Evolutionary conservation across 176 grass and related monocot species (phyloP).

Genomic region (Poa annua): DNA sequence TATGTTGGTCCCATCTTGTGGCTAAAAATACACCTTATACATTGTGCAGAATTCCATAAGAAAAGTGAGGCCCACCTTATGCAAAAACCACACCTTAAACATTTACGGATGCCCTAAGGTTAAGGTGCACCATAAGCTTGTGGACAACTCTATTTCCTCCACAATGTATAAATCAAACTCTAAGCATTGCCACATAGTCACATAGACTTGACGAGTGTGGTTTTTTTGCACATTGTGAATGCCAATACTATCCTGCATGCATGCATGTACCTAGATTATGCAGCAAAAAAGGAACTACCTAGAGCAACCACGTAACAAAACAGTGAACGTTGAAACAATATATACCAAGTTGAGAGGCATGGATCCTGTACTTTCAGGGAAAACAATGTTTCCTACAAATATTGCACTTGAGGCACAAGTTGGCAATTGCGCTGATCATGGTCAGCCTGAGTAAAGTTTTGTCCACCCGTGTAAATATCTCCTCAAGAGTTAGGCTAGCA

Average conservation of each 20-base stretch:
- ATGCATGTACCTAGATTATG: slow-evolving; percentile 13
- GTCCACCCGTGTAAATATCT: slow-evolving; percentile 44
- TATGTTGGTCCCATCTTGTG: too few relatives aligned
- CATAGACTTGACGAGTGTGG: too few relatives aligned
- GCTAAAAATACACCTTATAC: too few relatives aligned
- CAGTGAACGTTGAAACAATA: not conserved
- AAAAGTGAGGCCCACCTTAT: too few relatives aligned
- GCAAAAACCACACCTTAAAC: too few relatives aligned
- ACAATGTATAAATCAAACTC: too few relatives aligned
- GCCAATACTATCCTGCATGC: slow-evolving; percentile 19
- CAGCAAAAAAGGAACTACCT: not conserved
- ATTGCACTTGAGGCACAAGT: slow-evolving; percentile 31
- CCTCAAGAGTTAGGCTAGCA: slow-evolving; percentile 30
- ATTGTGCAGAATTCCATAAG: too few relatives aligned
- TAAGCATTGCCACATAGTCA: too few relatives aligned
- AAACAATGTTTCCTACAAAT: slow-evolving; percentile 19
- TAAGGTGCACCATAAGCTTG: too few relatives aligned
- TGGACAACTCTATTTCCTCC: too few relatives aligned
- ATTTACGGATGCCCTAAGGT: too few relatives aligned
- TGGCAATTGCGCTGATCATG: slow-evolving; percentile 39
- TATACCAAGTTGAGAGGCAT: slow-evolving; percentile 24
- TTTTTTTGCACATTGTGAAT: too few relatives aligned
- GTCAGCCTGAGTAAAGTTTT: slow-evolving; percentile 17
- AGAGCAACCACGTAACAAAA: not conserved
- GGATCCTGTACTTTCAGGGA: not conserved